Evolutionary conservation across 2,329 filamentous ascomycete genomes (phyloP).

Genomic region (Botryotinia globosa): DNA sequence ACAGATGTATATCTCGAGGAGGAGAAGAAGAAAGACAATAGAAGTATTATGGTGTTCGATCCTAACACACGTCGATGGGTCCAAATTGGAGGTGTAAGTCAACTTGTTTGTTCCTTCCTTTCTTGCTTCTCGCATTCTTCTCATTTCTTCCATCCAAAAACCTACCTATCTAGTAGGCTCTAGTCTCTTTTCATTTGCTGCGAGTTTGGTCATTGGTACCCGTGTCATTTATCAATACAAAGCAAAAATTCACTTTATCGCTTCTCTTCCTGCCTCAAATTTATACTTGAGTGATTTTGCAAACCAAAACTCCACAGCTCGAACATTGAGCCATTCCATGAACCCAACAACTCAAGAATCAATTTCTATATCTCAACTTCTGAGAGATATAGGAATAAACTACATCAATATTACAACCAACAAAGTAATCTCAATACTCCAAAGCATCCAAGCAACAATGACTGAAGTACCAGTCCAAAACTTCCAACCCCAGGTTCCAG

Average conservation of each 20-base stretch:
- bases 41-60: constrained; percentile 26
- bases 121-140: not conserved
- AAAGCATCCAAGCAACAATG: constrained; percentile 37
- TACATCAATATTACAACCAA: not conserved
- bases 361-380: not conserved
- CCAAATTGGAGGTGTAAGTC: constrained; percentile 24
- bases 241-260: not conserved
- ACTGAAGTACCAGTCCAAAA: constrained; percentile 46
- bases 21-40: constrained; percentile 23
- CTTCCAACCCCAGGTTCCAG: constrained; percentile 58
- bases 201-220: not conserved
- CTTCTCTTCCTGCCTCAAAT: not conserved
- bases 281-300: not conserved
- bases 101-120: not conserved
- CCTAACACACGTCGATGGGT: constrained; percentile 24
- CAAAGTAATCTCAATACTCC: not conserved
- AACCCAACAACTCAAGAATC: not conserved
- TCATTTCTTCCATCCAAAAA: not conserved
- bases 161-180: too few species aligned
- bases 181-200: not conserved
- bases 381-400: not conserved
- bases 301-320: too few species aligned
- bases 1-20: constrained; percentile 32
- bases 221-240: not conserved
- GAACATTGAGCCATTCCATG: not conserved